Evolutionary conservation across 225 moss, liverwort and hornwort species (phyloP), one percentile per base, ranked within the genome.

Genomic region (Ulota crispa): DNA sequence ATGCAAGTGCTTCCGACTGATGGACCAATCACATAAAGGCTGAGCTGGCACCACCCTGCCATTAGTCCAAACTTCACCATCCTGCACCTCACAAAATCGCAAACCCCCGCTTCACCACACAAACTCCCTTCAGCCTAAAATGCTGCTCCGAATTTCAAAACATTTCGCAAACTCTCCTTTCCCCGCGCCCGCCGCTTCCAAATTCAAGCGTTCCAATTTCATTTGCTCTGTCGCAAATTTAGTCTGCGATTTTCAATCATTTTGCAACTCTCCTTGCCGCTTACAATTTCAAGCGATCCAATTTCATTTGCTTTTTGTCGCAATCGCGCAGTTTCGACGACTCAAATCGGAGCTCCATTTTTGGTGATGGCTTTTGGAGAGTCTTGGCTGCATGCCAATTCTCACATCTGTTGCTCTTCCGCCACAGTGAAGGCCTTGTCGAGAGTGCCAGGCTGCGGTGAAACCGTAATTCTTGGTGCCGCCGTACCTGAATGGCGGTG

Each of bases 331-430:
- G 37, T 39, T 39, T 39, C 19, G 1, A 26, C 19, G 0, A 24
- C 60, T 42, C 10, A 37, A 36, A 53, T 7, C 41, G 26, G 42
- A 21, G 71, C 23, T 31, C 32, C 12, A 55, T 81, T 50, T 16
- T 18, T 18, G 74, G 87, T 77, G 73, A 74, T 84, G 78, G 54
- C 55, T 21, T 72, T 77, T 20, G 83, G 84, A 63, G 78, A 81
- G 14, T 81, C 65, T 24, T 31, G 50, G 18, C 24, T 78, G 61
- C 50, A 18, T 42, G 57, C 57, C 45, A 77, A 37, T 50, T 36
- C 77, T 77, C 66, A 60, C 52, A 21, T 68, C 6, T 45, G 19
- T 43, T 80, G 79, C 65, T 16, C 62, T 31, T 56, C 62, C 20
- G 18, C 34, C 9, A 16, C 68, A 32, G 42, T 37, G 60, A 76